Conservation (phyloP, 345 rosid genomes). For the Cardiospermum halicacabum region DNA sequence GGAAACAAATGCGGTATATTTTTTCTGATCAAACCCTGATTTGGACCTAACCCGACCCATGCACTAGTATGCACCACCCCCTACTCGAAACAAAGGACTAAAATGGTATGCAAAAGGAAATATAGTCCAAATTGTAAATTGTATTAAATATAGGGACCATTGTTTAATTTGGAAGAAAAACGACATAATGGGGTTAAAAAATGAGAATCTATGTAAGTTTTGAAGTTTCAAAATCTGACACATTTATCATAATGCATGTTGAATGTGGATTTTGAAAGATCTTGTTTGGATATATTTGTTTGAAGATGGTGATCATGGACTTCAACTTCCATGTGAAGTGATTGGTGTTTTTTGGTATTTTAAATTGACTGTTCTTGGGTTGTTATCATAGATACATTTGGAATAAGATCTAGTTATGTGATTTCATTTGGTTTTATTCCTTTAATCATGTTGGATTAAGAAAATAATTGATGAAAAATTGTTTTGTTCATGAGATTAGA, state of each 20-base stretch:
- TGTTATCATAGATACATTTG: not conserved
- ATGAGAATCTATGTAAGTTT: slow-evolving; percentile 25
- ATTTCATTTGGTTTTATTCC: too few species aligned
- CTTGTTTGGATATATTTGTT: not conserved
- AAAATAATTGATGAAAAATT: too few species aligned
- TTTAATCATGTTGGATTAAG: too few species aligned
- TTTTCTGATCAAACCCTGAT: too few species aligned
- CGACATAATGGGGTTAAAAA: not conserved
- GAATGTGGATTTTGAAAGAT: slow-evolving; percentile 13
- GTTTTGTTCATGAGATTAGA: too few species aligned
- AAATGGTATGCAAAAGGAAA: too few species aligned
- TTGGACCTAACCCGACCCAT: too few species aligned
- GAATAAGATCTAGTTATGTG: not conserved
- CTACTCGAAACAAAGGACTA: too few species aligned
- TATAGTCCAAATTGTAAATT: too few species aligned
- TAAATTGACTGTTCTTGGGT: not conserved
- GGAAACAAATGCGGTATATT: too few species aligned
- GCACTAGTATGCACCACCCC: too few species aligned
- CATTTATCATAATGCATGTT: not conserved
- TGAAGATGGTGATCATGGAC: not conserved
- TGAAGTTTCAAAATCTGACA: slow-evolving; percentile 11
- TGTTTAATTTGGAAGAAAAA: not conserved
- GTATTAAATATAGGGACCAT: too few species aligned
- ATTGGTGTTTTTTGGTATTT: not conserved
- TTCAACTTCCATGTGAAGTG: not conserved